Evolutionary conservation across 1,284 basidiomycete genomes (phyloP), one percentile per base, ranked within the genome.

Genomic region (Marasmius tenuissimus): DNA sequence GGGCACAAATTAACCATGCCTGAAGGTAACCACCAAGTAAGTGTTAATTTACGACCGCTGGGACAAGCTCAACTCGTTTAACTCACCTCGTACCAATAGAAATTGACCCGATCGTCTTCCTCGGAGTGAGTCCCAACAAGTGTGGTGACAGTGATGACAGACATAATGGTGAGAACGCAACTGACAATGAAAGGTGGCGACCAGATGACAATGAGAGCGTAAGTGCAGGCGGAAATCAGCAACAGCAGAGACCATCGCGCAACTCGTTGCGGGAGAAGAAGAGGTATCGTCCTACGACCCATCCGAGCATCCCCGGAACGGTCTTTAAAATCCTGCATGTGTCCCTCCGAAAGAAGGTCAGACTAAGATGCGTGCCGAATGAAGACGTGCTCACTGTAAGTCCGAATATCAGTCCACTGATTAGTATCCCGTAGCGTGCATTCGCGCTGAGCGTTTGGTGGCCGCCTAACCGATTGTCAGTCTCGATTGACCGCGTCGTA

Each of bases 301-400:
- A 70, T 61, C 3, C 65, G 61, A 0, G 65, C 65, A 57, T 77
- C 75, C 7, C 75, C 75, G 12, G 61, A 62, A n/a, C 70, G 63
- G 59, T 76, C 75, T 50, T 70, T 66, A 62, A 72, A 76, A 58
- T 77, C 75, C 58, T 75, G 74, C 0, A 72, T 69, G n/a, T 76
- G 71, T 14, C 69, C 67, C 66, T 68, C 4, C 33, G 12, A 22
- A 8, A 18, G 22, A 34, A 12, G 39, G 10, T 48, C 51, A 16
- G 49, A n/a, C 11, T 37, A 37, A 6, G 9, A 11, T 12, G 14
- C 12, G 16, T 22, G 18, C 12, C 5, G 8, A 18, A 45, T 16
- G 48, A 4, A 4, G 2, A 27, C 27, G 22, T 18, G 22, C 3
- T 39, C 22, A 74, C 73, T 2, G 75, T 75, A 1, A 70, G 71